Evolutionary conservation across 805 yeast genomes (phyloP).

Genomic region (Lipomyces starkeyi): DNA sequence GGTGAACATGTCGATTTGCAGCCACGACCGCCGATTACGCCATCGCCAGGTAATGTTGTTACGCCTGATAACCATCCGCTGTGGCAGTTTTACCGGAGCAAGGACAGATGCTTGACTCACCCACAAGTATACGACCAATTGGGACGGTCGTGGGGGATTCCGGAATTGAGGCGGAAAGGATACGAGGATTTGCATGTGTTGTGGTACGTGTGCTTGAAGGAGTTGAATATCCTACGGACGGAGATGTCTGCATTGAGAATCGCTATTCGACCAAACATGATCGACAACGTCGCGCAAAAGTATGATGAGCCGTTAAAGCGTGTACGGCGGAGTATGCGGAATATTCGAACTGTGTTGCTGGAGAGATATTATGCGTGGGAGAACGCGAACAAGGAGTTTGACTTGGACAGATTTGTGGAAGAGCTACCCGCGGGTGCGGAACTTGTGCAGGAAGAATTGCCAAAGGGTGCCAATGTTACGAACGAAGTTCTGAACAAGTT

Average conservation of each 20-base stretch:
- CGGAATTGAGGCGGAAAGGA: constrained; percentile 87
- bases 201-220: constrained; percentile 87
- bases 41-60: constrained; percentile 79
- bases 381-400: constrained; percentile 50
- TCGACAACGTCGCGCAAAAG: constrained; percentile 50
- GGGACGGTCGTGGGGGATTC: constrained; percentile 84
- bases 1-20: constrained; percentile 33
- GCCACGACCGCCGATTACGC: constrained; percentile 72
- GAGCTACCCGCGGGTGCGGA: constrained; percentile 1
- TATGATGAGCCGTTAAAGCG: constrained; percentile 41
- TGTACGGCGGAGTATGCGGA: constrained; percentile 54
- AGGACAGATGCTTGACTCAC: constrained; percentile 59
- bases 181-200: constrained; percentile 89
- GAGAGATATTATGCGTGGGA: constrained; percentile 80
- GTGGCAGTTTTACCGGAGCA: constrained; percentile 81
- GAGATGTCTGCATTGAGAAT: constrained; percentile 67
- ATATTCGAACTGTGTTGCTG: constrained; percentile 82
- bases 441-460: constrained; percentile 6
- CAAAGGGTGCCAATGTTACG: neutral
- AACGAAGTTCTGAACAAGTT: neutral
- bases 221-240: constrained; percentile 77
- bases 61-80: constrained; percentile 79
- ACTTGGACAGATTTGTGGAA: neutral
- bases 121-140: constrained; percentile 53
- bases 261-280: constrained; percentile 35